Conservation (phyloP, 768 basidiomycete genomes). For the Agrocybe chaxingu region DNA sequence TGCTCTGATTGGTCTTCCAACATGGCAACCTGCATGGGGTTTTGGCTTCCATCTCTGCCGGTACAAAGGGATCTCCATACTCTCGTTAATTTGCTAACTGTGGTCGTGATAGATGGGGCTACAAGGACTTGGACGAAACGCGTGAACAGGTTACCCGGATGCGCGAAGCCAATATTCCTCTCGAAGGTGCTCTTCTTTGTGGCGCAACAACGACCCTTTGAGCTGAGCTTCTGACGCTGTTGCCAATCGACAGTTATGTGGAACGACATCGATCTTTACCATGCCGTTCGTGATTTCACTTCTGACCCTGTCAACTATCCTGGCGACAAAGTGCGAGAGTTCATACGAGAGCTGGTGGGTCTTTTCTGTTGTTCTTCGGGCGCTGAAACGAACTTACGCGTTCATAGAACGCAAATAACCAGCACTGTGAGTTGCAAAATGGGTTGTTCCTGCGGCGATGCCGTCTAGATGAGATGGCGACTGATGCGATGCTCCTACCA, state of each 20-base stretch:
- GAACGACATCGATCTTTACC: slow-evolving; percentile 77
- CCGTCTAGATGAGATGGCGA: slow-evolving; percentile 5
- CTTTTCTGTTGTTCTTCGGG: neutral
- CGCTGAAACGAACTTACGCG: no score
- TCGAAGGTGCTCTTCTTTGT: slow-evolving; percentile 49
- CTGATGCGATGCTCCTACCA: neutral
- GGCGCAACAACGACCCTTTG: slow-evolving; percentile 2
- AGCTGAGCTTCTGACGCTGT: slow-evolving; percentile 1
- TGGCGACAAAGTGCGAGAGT: slow-evolving; percentile 44
- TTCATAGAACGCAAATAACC: slow-evolving; percentile 12
- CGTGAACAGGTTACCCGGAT: slow-evolving; percentile 46
- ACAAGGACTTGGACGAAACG: slow-evolving; percentile 52
- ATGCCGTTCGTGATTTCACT: slow-evolving; percentile 68
- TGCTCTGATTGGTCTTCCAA: slow-evolving; percentile 61
- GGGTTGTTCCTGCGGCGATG: slow-evolving; percentile 19
- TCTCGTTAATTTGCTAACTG: neutral
- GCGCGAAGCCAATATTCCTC: slow-evolving; percentile 70
- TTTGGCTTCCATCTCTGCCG: slow-evolving; percentile 79
- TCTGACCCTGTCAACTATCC: slow-evolving; percentile 64
- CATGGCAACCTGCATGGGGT: slow-evolving; percentile 71
- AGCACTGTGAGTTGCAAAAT: slow-evolving; percentile 19
- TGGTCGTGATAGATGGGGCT: slow-evolving; percentile 35
- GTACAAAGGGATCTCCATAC: slow-evolving; percentile 18
- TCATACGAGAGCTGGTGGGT: slow-evolving; percentile 57
- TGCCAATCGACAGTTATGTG: slow-evolving; percentile 57